phyloP scores from a whole-genome alignment of 768 basidiomycete species.

The Leccinum uliginosum region DNA sequence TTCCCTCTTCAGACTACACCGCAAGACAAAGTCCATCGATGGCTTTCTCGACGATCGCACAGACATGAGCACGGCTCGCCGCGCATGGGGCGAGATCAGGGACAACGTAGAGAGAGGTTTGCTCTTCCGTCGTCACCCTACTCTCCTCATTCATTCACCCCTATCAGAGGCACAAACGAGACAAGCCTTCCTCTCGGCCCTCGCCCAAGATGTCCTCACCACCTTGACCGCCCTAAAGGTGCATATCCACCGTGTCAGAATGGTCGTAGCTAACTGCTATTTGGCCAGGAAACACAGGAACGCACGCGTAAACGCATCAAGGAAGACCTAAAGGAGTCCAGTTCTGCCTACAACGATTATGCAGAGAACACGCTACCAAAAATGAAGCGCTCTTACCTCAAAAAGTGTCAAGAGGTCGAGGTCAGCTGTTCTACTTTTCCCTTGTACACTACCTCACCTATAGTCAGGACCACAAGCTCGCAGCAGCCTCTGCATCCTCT shows the following conservation, averaged over 20 bases:
- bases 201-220: slow-evolving; percentile 69
- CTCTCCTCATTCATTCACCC: slow-evolving; percentile 3
- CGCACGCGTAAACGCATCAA: slow-evolving; percentile 89
- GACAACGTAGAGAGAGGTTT: slow-evolving; percentile 82
- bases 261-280: neutral
- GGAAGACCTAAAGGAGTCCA: slow-evolving; percentile 82
- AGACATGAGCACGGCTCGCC: slow-evolving; percentile 59
- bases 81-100: slow-evolving; percentile 78
- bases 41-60: slow-evolving; percentile 66
- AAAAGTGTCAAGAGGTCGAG: slow-evolving; percentile 87
- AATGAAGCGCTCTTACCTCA: slow-evolving; percentile 72
- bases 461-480: slow-evolving; percentile 59
- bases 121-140: slow-evolving; percentile 11
- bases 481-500: slow-evolving; percentile 34
- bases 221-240: slow-evolving; percentile 68
- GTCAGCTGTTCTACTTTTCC: slow-evolving; percentile 35
- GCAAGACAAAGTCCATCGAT: slow-evolving; percentile 68
- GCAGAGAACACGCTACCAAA: slow-evolving; percentile 76
- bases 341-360: slow-evolving; percentile 73
- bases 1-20: slow-evolving; percentile 67
- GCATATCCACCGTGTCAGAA: slow-evolving; percentile 2
- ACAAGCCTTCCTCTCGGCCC: slow-evolving; percentile 69
- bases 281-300: slow-evolving; percentile 76
- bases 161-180: slow-evolving; percentile 73
- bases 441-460: slow-evolving; percentile 7